Evolutionary conservation across 2,329 filamentous ascomycete genomes (phyloP), one percentile per base, ranked within the genome.

Genomic region (Alternaria ethzedia): DNA sequence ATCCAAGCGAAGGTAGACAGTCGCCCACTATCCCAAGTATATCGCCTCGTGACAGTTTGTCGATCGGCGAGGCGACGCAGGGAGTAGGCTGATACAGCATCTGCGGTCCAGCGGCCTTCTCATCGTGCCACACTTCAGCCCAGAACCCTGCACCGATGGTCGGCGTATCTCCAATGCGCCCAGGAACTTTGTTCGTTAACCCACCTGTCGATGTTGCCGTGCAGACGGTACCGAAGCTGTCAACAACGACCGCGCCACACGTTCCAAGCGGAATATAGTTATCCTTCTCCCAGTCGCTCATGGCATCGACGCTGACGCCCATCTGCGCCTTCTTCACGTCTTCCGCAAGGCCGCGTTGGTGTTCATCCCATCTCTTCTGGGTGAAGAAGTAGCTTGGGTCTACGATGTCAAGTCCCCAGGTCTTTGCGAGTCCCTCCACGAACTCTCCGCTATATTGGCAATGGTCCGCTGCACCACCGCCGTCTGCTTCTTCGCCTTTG

Each of bases 181-280:
- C 94, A 0, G 92, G 91, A 58, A 95, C 81, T 82, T 97, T 97
- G 78, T 97, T 97, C 21, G 94, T 97, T 78, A 97, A 78, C 0
- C 94, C 94, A 6, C 94, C 94, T 0, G 87, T 90, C 36, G 85
- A 88, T 0, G 88, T 90, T 4, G 88, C 88, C 49, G 84, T 85
- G 57, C 91, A 94, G 4, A 96, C 79, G 4, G 91, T 88, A 0
- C 93, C 93, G 44, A 89, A 86, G n/a, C 82, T 83, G 77, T 97
- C 94, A 8, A 97, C 82, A 23, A 91, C 93, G 0, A 97, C 92
- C 8, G 91, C 92, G 1, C 94, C 94, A 28, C 91, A 91, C 0
- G 94, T 97, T 0, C 94, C 94, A 79, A 96, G 93, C 1, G 92
- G 91, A 15, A 96, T 83, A 74, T 91, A 93, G 69, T 89, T 87